Evolutionary conservation across 768 basidiomycete species (phyloP).

Genomic region (Cystobasidium ongulense): DNA sequence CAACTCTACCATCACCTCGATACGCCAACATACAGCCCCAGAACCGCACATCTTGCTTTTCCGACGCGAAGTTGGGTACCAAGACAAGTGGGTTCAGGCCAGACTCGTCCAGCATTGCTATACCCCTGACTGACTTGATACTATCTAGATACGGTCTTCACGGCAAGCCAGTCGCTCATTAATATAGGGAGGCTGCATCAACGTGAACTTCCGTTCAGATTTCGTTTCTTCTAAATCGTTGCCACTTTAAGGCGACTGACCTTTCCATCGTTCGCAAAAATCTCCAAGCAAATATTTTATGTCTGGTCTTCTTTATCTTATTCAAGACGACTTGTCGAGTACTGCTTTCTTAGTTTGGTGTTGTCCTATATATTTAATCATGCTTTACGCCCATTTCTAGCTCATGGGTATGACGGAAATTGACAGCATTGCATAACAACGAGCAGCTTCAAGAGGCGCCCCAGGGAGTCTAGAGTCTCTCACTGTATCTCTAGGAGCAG

Average conservation of each 20-base stretch:
- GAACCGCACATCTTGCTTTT: conserved; percentile 30
- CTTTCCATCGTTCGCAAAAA: neutral
- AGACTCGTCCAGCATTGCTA: neutral
- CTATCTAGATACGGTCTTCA: conserved; percentile 23
- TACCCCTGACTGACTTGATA: neutral
- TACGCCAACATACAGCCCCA: too few species aligned
- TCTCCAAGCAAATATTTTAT: neutral
- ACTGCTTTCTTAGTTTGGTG: neutral
- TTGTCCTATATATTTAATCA: neutral
- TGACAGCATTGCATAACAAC: too few species aligned
- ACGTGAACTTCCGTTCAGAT: neutral
- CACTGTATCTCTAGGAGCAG: too few species aligned
- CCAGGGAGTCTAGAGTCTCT: too few species aligned
- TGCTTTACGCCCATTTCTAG: too few species aligned
- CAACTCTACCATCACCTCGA: too few species aligned
- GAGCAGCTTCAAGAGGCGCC: too few species aligned
- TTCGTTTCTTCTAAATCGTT: neutral
- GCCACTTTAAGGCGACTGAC: neutral
- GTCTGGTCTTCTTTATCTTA: neutral
- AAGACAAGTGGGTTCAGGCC: conserved; percentile 18
- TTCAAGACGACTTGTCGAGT: neutral
- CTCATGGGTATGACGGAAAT: too few species aligned
- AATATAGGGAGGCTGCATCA: neutral
- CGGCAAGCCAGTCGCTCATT: conserved; percentile 14
- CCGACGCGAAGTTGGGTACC: conserved; percentile 23